Evolutionary conservation across 495 filamentous ascomycete genomes (phyloP).

Genomic region (Aspergillus baeticus): DNA sequence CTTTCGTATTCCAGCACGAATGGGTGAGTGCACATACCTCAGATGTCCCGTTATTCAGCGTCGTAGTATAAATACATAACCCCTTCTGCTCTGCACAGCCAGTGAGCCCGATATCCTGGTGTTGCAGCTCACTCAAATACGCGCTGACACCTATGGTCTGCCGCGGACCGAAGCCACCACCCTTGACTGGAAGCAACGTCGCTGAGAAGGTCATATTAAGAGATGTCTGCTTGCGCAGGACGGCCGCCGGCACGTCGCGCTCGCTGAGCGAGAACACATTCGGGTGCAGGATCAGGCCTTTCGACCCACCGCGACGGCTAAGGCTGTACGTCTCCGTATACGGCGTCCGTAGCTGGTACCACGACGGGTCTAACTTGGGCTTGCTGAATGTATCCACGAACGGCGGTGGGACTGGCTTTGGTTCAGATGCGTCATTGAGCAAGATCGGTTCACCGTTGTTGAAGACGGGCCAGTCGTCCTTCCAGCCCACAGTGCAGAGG

Average conservation of each 20-base stretch:
- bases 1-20: not conserved
- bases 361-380: not conserved
- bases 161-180: not conserved
- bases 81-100: not conserved
- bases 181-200: not conserved
- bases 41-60: not conserved
- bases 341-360: not conserved
- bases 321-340: not conserved
- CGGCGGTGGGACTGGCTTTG: not conserved
- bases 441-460: not conserved
- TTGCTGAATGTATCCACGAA: not conserved
- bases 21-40: not conserved
- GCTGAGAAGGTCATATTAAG: constrained; percentile 1
- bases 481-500: not conserved
- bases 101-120: not conserved
- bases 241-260: not conserved
- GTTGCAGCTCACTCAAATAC: not conserved
- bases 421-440: not conserved
- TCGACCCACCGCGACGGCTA: not conserved
- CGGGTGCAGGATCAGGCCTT: not conserved
- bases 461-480: not conserved
- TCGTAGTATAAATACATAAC: not conserved
- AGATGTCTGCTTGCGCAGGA: constrained; percentile 1
- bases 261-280: not conserved
- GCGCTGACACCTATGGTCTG: not conserved